These are phyloP conservation scores for Leishmania braziliensis DNA, from an alignment of 208 protist genomes.

Conservation along the genomic window DNA sequence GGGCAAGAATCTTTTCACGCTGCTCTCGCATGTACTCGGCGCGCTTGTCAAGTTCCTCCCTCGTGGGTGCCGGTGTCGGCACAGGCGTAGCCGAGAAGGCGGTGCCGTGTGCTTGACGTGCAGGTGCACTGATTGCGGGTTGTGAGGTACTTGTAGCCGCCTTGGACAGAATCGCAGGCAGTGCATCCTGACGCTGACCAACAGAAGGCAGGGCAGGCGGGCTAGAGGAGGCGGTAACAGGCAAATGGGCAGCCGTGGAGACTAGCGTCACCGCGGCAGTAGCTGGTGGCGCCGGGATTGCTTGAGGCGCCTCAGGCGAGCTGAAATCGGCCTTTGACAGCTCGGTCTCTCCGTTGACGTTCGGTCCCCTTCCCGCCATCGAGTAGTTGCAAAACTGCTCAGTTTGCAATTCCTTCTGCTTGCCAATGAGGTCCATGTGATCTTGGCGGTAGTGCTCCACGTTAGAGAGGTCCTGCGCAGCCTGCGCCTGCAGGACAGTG, in stretches of 20 bases:
- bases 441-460: conserved; percentile 32
- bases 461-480: neutral
- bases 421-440: conserved; percentile 43
- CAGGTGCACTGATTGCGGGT: neutral
- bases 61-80: conserved; percentile 27
- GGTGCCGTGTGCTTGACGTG: neutral
- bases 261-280: conserved; percentile 15
- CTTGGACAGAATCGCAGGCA: conserved; percentile 24
- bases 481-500: conserved; percentile 56
- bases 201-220: conserved; percentile 8
- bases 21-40: conserved; percentile 86
- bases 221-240: neutral
- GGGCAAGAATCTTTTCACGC: conserved; percentile 72
- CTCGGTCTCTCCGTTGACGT: conserved; percentile 31
- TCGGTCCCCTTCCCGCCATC: conserved; percentile 46
- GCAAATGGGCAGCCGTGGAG: conserved; percentile 3
- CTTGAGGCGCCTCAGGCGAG: conserved; percentile 9
- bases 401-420: conserved; percentile 61
- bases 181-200: conserved; percentile 18
- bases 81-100: neutral
- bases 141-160: neutral
- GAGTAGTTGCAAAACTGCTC: conserved; percentile 47
- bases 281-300: neutral
- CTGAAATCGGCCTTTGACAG: conserved; percentile 12
- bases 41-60: conserved; percentile 75